phyloP scores from a whole-genome alignment of 2,329 filamentous ascomycete genomes.

The Colletotrichum sp. region DNA sequence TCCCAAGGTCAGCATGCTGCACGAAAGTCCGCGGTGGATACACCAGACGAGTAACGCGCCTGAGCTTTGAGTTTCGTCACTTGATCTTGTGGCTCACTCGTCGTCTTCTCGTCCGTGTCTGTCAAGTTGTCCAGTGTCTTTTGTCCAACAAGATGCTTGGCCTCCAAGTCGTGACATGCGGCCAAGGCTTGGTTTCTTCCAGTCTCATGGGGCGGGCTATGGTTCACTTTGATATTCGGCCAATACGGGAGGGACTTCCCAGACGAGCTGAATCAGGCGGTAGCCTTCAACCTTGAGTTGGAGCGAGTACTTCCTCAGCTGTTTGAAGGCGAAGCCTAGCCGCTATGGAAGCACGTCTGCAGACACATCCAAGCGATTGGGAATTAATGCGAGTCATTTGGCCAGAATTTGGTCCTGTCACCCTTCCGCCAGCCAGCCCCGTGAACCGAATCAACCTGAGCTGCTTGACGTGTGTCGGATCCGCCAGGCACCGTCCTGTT shows the following conservation, averaged over 20 bases:
- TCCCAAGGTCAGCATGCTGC: not conserved
- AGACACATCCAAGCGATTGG: not conserved
- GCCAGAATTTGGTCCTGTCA: not conserved
- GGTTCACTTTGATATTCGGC: not conserved
- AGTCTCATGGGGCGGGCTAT: not conserved
- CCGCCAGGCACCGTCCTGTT: not conserved
- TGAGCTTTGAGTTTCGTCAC: not conserved
- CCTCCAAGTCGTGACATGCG: slow-evolving; percentile 5
- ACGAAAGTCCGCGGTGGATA: not conserved
- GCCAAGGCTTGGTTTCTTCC: not conserved
- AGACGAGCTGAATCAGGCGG: not conserved
- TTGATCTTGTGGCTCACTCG: not conserved
- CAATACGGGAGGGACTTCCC: not conserved
- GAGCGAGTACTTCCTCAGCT: not conserved
- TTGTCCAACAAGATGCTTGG: not conserved
- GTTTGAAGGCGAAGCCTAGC: not conserved
- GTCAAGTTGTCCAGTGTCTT: not conserved
- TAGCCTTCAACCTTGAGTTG: not conserved
- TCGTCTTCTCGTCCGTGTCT: not conserved
- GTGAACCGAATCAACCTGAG: not conserved
- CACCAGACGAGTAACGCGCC: not conserved
- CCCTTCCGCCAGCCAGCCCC: not conserved
- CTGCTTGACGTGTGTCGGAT: not conserved
- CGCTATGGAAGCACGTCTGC: not conserved
- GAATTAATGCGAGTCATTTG: not conserved